Percentiles rank a stretch among this genome's conserved stretches.
Evolutionary conservation across 805 yeast species (phyloP).

Genomic region (Starmerella gropengiesseri): DNA sequence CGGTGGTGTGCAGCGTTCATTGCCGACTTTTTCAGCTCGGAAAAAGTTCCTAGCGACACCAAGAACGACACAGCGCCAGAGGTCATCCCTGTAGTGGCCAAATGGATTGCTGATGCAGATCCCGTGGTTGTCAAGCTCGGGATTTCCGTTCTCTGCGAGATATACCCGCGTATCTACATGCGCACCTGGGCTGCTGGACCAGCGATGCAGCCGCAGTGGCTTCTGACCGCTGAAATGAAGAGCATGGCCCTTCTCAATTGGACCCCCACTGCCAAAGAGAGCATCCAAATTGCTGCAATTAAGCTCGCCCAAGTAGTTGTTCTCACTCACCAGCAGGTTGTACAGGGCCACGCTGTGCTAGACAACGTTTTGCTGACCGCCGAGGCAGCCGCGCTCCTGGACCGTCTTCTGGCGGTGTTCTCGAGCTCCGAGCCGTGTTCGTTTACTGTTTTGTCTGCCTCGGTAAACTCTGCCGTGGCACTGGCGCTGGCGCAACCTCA

Average conservation of each 20-base stretch:
- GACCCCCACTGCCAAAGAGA: constrained; percentile 32
- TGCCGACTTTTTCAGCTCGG: constrained; percentile 31
- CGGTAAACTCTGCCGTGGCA: constrained; percentile 51
- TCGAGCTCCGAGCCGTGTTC: constrained; percentile 36
- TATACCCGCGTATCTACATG: constrained; percentile 39
- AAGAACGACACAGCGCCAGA: constrained; percentile 25
- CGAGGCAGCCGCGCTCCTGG: constrained; percentile 62
- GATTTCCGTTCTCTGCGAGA: constrained; percentile 33
- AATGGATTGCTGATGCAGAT: constrained; percentile 25
- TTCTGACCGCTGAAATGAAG: constrained; percentile 50
- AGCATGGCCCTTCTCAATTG: constrained; percentile 49
- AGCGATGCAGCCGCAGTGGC: constrained; percentile 39
- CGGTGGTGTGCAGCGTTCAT: constrained; percentile 32
- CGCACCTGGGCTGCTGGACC: constrained; percentile 26
- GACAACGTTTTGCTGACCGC: constrained; percentile 46
- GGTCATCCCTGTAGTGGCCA: constrained; percentile 25
- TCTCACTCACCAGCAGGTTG: constrained; percentile 30
- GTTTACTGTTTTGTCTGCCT: constrained; percentile 52
- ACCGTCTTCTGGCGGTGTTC: constrained; percentile 47
- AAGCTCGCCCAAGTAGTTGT: constrained; percentile 57
- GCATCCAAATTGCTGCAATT: constrained; percentile 55
- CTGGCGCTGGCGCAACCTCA: constrained; percentile 58
- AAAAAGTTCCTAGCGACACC: constrained; percentile 20
- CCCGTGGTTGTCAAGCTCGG: constrained; percentile 30
- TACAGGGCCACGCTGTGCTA: constrained; percentile 47